Evolutionary conservation across 148 eudicot species (phyloP).

Genomic region (Mesembryanthemum crystallinum): DNA sequence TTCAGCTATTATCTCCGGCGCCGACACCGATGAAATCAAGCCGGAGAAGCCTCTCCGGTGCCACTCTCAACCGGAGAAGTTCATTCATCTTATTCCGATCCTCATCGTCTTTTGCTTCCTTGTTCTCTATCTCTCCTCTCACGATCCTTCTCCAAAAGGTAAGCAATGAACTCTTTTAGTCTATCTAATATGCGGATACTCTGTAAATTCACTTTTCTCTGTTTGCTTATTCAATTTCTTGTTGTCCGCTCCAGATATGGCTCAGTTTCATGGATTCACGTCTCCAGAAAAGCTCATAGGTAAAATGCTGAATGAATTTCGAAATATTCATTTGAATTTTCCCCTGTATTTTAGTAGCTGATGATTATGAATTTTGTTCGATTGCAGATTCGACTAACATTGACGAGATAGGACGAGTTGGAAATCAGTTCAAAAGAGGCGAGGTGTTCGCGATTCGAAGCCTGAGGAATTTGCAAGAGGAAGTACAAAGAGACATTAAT

Average conservation of each 20-base stretch:
- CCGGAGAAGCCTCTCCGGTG: conserved; percentile 43
- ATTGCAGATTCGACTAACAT: conserved; percentile 25
- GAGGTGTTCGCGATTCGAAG: conserved; percentile 29
- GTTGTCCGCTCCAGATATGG: conserved; percentile 24
- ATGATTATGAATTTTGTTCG: too few species aligned
- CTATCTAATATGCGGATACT: too few species aligned
- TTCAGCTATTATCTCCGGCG: not conserved
- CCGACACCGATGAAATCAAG: conserved; percentile 38
- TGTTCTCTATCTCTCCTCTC: conserved; percentile 72
- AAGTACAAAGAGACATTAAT: conserved; percentile 1
- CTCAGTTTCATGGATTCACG: conserved; percentile 27
- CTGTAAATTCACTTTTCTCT: not conserved
- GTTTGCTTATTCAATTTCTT: not conserved
- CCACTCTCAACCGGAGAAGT: conserved; percentile 36
- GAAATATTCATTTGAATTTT: not conserved
- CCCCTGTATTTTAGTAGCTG: too few species aligned
- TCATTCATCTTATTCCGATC: conserved; percentile 67
- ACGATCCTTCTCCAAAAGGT: conserved; percentile 74
- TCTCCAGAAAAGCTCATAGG: conserved; percentile 31
- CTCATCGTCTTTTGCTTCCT: conserved; percentile 65
- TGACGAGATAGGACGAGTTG: conserved; percentile 21
- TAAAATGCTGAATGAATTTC: conserved; percentile 20
- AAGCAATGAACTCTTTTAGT: not conserved
- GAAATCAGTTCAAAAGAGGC: conserved; percentile 14
- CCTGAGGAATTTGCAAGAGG: conserved; percentile 30